Base-by-base conservation (phyloP, 2,329 filamentous ascomycete species). In the Didymosphaeria variabile region DNA sequence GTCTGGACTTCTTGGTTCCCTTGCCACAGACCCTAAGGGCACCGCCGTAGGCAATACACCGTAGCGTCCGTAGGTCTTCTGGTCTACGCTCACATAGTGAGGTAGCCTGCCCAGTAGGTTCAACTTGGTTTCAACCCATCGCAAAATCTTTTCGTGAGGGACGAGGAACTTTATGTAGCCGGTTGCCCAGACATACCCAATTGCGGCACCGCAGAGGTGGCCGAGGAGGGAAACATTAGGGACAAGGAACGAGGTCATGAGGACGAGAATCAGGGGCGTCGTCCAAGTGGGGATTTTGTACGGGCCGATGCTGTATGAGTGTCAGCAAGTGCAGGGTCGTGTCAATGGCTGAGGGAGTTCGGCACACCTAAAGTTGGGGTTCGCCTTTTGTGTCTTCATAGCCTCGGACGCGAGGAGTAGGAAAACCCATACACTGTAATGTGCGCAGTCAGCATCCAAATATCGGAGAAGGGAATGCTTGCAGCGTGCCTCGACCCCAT, bases 1-100 rank as follows among this genome's bases (percentile, higher is more conserved):
- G n/a, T 75, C 73, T 2, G 75, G 72, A 64, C 69, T 75, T 51
- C 73, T 65, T 1, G 72, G 67, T 23, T 42, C 57, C 32, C 46
- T 32, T 4, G 31, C 57, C 57, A 71, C 62, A 17, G 53, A 67
- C 1, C 61, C 64, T 50, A 73, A 55, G 3, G 69, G 64, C 29
- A 72, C 64, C 17, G 71, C 63, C 3, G 67, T 75, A 3, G 94
- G 94, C 59, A 98, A 82, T 15, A 97, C 91, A 1, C 94, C 94
- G 71, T 97, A 97, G 56, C 94, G 86, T 8, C 94, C 94, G 72
- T 94, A 97, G 6, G 92, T 97, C 84, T 97, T 97, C 79, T 97
- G 94, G 73, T 98, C 94, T 17, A 97, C 90, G 59, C 92, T 96
- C 51, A 98, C 91, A 72, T 97, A 98, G 79, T 97, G 92, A 47